These are phyloP conservation scores for Peziza echinospora DNA, from an alignment of 495 filamentous ascomycete genomes.

Conservation along the genomic window DNA sequence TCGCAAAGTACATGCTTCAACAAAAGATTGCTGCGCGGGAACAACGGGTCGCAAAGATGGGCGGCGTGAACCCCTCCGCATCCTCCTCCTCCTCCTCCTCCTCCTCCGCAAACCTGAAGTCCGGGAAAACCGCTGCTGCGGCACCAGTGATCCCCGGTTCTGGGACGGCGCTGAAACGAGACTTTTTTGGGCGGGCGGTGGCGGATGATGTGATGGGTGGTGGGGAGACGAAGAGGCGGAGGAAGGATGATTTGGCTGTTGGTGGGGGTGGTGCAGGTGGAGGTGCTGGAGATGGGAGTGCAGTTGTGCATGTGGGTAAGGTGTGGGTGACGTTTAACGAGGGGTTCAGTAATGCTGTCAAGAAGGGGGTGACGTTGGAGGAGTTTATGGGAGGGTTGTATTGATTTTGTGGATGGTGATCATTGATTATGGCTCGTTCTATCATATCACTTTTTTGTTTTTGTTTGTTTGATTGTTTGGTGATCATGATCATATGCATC, in stretches of 20 bases:
- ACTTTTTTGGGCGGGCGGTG: conserved; percentile 44
- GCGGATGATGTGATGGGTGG: conserved; percentile 19
- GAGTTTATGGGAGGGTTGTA: conserved; percentile 53
- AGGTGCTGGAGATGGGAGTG: conserved; percentile 21
- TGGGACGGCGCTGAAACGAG: conserved; percentile 38
- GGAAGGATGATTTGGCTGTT: conserved; percentile 14
- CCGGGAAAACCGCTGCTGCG: conserved; percentile 13
- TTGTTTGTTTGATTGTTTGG: too few relatives aligned
- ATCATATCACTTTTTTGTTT: too few relatives aligned
- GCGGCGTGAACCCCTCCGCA: too few relatives aligned
- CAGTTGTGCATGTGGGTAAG: conserved; percentile 30
- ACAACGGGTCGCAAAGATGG: conserved; percentile 29
- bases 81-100: conserved; percentile 12
- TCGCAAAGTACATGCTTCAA: conserved; percentile 41
- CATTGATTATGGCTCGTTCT: too few relatives aligned
- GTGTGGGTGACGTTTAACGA: conserved; percentile 93
- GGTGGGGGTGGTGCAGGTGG: conserved; percentile 12
- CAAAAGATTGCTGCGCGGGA: conserved; percentile 37
- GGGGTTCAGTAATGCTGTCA: conserved; percentile 88
- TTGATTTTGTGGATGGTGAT: conserved; percentile 2
- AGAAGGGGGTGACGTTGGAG: conserved; percentile 69
- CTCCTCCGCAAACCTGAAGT: conserved; percentile 17
- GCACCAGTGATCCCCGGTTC: conserved; percentile 11
- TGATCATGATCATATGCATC: too few relatives aligned
- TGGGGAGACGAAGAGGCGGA: conserved; percentile 17